Evolutionary conservation across 106 monocot genomes (phyloP).

Genomic region (Platanthera guangdongensis): DNA sequence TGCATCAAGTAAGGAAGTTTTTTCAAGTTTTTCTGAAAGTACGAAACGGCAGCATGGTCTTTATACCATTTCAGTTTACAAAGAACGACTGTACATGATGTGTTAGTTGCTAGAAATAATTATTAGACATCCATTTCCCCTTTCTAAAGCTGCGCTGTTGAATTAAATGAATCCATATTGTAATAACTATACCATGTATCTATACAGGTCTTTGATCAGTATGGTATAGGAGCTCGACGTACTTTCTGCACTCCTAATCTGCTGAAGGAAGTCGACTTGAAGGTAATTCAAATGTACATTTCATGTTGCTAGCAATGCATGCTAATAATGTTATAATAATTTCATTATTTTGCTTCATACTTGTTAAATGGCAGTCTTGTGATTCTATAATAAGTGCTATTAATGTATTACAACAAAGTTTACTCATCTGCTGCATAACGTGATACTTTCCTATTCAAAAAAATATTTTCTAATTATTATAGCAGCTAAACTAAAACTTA

Average conservation of each 20-base stretch:
- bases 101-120: neutral
- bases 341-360: neutral
- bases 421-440: neutral
- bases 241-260: conserved; percentile 45
- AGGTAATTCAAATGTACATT: conserved; percentile 23
- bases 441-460: neutral
- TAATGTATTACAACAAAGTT: neutral
- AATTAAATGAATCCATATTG: neutral
- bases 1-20: neutral
- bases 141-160: neutral
- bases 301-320: neutral
- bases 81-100: neutral
- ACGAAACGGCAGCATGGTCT: neutral
- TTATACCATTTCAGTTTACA: neutral
- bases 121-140: neutral
- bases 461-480: neutral
- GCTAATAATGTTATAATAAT: neutral
- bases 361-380: neutral
- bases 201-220: conserved; percentile 57
- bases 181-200: neutral
- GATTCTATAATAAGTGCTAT: neutral
- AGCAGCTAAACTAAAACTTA: neutral
- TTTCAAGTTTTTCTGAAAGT: neutral
- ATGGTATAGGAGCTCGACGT: conserved; percentile 55
- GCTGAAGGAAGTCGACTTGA: conserved; percentile 43